Evolutionary conservation across 2,329 filamentous ascomycete genomes (phyloP).

Genomic region (Diaporthe citriasiana): DNA sequence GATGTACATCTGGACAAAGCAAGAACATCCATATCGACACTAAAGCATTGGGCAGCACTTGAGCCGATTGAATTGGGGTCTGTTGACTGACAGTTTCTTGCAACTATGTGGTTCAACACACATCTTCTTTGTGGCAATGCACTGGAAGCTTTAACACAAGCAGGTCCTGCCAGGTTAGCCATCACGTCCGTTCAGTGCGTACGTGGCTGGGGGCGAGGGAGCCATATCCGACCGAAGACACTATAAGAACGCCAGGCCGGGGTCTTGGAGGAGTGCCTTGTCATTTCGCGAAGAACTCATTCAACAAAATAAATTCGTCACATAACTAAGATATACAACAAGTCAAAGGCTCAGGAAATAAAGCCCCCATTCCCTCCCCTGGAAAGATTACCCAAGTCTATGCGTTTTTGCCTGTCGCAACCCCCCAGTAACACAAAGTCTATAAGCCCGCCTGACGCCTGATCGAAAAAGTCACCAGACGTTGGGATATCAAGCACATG

Average conservation of each 20-base stretch:
- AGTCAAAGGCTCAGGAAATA: slow-evolving; percentile 21
- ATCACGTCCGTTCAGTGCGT: neutral
- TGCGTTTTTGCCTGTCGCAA: slow-evolving; percentile 20
- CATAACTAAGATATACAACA: slow-evolving; percentile 33
- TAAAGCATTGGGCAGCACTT: neutral
- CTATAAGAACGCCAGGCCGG: neutral
- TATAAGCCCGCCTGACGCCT: slow-evolving; percentile 35
- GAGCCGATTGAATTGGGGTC: neutral
- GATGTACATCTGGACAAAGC: neutral
- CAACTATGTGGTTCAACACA: neutral
- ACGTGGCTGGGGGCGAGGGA: neutral
- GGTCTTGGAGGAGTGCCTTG: neutral
- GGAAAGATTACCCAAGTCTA: slow-evolving; percentile 30
- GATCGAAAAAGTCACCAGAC: slow-evolving; percentile 28
- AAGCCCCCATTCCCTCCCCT: slow-evolving; percentile 20
- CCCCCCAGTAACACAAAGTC: slow-evolving; percentile 26
- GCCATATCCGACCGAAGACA: neutral
- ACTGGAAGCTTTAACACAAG: neutral
- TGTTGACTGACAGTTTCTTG: neutral
- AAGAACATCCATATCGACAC: too few relatives aligned
- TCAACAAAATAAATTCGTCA: slow-evolving; percentile 32
- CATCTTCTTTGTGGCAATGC: neutral
- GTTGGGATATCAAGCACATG: slow-evolving; percentile 36
- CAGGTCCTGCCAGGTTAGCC: neutral
- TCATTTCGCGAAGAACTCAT: neutral